Base-by-base conservation (phyloP, 257 asterid genomes). In the Solanum lycopersicoides region DNA sequence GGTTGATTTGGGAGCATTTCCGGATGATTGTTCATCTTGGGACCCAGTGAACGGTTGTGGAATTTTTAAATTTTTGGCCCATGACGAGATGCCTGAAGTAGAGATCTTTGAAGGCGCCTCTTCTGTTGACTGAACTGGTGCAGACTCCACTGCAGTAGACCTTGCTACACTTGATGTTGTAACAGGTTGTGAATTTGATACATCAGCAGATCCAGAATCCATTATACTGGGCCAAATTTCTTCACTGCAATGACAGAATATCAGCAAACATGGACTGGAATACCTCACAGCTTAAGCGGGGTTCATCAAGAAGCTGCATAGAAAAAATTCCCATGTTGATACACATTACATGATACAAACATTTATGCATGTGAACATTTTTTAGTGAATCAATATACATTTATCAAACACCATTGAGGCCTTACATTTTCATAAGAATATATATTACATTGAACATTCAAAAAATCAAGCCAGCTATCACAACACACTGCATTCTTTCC, bases 51-150 rank as follows among this genome's bases (percentile, higher is more conserved):
- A 93, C 76, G 99, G 93, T 92, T 93, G 96, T 50, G 99, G 92
- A 86, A 97, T 92, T 92, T 97, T 97, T 74, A 97, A 88, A 88
- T 92, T 95, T 86, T 94, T 97, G 34, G 99, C 99, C 99, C 99
- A 97, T 35, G 91, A 87, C 86, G 98, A 93, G 91, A 96, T 95
- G 50, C 97, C 98, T 88, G 99, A 91, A 84, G 94, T 90, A 50
- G 99, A 93, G 69, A 91, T 90, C 90, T 91, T 97, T 65, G 98
- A 91, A 53, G 96, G 91, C 23, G 87, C 88, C 73, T 89, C 93
- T 30, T 69, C 92, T 84, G 92, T 91, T 41, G 95, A 76, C 82
- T 89, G 91, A 75, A 88, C 91, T 71, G 91, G 92, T 59, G 86
- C 91, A 66, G 94, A 83, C 63, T 92, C 96, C 84, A 83, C 45